Percentiles rank a stretch among this genome's conserved stretches.
These are phyloP conservation scores for Cyberlindnera meyerae DNA, from an alignment of 805 yeast species.

Conservation along the genomic window DNA sequence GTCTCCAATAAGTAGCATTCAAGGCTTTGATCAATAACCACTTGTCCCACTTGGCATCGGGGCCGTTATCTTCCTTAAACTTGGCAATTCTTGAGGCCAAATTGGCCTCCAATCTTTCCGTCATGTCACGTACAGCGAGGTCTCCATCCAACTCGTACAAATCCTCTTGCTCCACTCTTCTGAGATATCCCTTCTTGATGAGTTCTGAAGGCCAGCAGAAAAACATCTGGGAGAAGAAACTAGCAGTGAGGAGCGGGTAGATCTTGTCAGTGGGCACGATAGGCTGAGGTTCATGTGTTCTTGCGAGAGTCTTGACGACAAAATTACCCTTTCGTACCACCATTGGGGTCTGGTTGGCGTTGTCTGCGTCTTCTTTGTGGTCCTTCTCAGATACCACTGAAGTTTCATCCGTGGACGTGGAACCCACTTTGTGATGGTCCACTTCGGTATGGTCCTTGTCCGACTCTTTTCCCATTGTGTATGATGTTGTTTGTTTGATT, in stretches of 20 bases:
- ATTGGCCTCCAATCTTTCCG: slow-evolving; percentile 29
- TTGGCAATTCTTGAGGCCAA: slow-evolving; percentile 26
- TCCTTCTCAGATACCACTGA: slow-evolving; percentile 2
- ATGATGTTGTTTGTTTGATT: too few species aligned
- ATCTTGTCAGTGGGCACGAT: slow-evolving; percentile 11
- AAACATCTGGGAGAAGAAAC: slow-evolving; percentile 13
- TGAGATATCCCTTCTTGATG: slow-evolving; percentile 46
- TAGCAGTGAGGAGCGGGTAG: slow-evolving; percentile 22
- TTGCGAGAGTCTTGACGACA: slow-evolving; percentile 15
- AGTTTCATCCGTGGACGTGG: background rate
- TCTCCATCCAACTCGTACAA: slow-evolving; percentile 39
- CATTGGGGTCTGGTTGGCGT: slow-evolving; percentile 12
- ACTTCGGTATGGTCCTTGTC: too few species aligned
- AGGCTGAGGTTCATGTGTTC: slow-evolving; percentile 18
- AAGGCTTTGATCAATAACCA: slow-evolving; percentile 29
- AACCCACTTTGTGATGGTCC: too few species aligned
- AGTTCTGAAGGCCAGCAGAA: slow-evolving; percentile 23
- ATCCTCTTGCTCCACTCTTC: slow-evolving; percentile 58
- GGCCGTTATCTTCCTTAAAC: slow-evolving; percentile 25
- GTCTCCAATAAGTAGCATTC: slow-evolving; percentile 30
- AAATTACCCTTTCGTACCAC: slow-evolving; percentile 14
- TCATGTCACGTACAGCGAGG: slow-evolving; percentile 32
- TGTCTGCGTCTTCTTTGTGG: too few species aligned
- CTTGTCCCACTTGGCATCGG: slow-evolving; percentile 16
- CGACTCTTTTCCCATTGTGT: too few species aligned